Base-by-base conservation (phyloP, 1,284 basidiomycete species). In the Boletus semigastroideus region DNA sequence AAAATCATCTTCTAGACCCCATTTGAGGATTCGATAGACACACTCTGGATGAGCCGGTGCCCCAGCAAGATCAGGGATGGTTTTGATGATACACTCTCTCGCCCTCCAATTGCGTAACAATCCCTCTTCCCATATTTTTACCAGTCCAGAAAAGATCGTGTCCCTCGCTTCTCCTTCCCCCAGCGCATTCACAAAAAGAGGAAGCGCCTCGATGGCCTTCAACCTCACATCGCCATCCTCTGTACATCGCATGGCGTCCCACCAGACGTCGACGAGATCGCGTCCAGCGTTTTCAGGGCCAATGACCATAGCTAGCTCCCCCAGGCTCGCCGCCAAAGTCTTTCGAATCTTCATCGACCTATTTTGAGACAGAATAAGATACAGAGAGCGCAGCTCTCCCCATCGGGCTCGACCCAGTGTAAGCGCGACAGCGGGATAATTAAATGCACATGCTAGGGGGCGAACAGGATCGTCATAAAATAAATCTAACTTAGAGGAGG, bases 391-490 rank as follows among this genome's bases (percentile, higher is more conserved):
- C 13, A 99, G 73, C 54, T 87, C 80, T n/a, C 68, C 63, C 95
- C 95, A 99, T 41, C 90, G 80, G 3, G 72, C 69, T 6, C 75
- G 72, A 6, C 95, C 95, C 16, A 98, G 76, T 1, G 94, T 93
- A 9, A 95, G 77, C 12, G 86, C 84, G 2, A 98, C 92, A 12
- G 95, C 95, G 17, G 95, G 96, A 63, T 92, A 88, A 70, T 98
- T 98, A 77, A 95, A 98, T 9, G 93, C 93, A 59, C 92, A 91
- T 28, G 97, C 87, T 16, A 95, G 75, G 11, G 92, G 85, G 39
- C 94, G 84, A 50, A 91, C 85, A 1, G 85, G 81, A 58, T 83
- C 78, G 19, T 72, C 70, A 58, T 72, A 76, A 62, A 82, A 78
- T 30, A 70, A 67, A 51, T 78, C 75, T 51, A 76, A 55, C 25